Evolutionary conservation across 257 asterid species (phyloP), one percentile per base, ranked within the genome.

Genomic region (Cruciata laevipes): DNA sequence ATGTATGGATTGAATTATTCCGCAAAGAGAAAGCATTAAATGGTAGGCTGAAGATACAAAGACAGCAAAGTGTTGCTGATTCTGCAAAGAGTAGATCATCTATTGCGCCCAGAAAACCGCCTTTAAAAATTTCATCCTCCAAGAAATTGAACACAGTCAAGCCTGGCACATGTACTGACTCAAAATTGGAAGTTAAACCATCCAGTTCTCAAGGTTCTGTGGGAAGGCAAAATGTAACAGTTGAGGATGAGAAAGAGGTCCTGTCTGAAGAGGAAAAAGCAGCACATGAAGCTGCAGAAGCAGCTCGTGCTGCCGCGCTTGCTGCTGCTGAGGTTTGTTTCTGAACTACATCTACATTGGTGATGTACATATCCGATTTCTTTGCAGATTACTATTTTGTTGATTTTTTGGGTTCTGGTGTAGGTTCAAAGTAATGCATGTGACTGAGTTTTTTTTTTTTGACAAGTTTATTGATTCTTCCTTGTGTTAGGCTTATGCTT

Each of bases 301-400:
- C 89, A 68, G 96, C 99, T 73, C 95, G 85, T 62, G 84, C 86
- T 82, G 96, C 98, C 25, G 97, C 95, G 55, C 65, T 85, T 78
- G 96, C 96, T 61, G 99, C 97, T 79, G 97, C 92, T 27, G 86
- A 94, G 97, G 99, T 94, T 81, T 73, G 94, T 75, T 74, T 32
- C 42, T 42, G 27, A 7, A 24, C 23, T 35, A 56, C 51, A 21
- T 33, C 10, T 55, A 6, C 44, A 13, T 13, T 49, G 11, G 56
- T 13, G 35, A 37, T 64, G 40, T 11, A 17, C 25, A 33, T 42
- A 25, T 23, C 18, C 64, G 10, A 37, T 56, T 55, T 20, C n/a
- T 69, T 2, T 71, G 37, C 61, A 56, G 27, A 53, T 6, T 3
- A 27, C 18, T 64, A 13, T 31, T 65, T 21, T 14, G 55, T n/a